phyloP scores from a whole-genome alignment of 2,329 filamentous ascomycete genomes.

The Colletotrichum echinochloae region DNA sequence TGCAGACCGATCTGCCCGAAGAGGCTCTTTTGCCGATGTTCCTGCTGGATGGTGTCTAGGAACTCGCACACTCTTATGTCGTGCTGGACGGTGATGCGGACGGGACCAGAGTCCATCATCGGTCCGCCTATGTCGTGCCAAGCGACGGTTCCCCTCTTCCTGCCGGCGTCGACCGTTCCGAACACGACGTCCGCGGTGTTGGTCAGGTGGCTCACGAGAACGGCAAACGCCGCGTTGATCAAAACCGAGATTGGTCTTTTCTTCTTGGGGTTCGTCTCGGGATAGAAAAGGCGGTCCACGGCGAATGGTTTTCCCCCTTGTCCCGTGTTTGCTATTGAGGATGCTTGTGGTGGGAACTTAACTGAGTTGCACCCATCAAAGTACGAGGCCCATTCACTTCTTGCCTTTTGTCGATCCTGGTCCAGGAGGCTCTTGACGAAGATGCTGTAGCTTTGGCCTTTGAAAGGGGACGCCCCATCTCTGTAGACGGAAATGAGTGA shows the following conservation, averaged over 20 bases:
- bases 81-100: conserved; percentile 51
- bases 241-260: no score
- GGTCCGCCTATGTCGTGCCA: conserved; percentile 44
- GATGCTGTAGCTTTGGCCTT: background rate
- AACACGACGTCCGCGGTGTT: conserved; percentile 48
- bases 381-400: no score
- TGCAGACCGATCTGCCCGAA: conserved; percentile 45
- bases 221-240: conserved; percentile 32
- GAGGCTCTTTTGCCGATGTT: conserved; percentile 41
- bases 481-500: conserved; percentile 37
- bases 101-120: conserved; percentile 56
- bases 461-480: conserved; percentile 17
- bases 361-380: no score
- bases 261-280: no score
- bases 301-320: no score
- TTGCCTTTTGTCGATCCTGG: no score
- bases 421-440: no score
- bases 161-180: conserved; percentile 57
- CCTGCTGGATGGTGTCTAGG: conserved; percentile 34
- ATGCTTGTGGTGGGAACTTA: no score
- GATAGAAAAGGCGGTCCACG: no score
- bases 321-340: no score
- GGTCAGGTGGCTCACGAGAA: conserved; percentile 64
- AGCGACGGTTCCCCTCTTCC: conserved; percentile 43
- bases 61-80: conserved; percentile 11